Percentiles rank a stretch among this genome's conserved stretches.
Conservation (phyloP, 768 basidiomycete genomes). For the Suillus tomentosus region DNA sequence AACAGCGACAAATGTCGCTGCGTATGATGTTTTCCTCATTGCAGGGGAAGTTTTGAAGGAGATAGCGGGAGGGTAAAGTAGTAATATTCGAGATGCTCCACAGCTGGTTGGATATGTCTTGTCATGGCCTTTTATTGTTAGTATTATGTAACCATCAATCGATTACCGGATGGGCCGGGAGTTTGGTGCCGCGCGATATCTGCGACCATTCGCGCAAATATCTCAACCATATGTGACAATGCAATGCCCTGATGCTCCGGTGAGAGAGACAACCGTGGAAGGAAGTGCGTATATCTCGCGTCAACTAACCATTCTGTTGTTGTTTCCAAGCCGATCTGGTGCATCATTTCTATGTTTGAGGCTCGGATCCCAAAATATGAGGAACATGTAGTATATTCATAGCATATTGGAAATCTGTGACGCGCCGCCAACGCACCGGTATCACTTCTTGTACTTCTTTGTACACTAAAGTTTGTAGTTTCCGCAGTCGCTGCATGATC, state of each 20-base stretch:
- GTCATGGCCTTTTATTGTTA: background rate
- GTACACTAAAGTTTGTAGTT: background rate
- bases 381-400: background rate
- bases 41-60: slow-evolving; percentile 10
- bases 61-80: background rate
- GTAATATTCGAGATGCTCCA: slow-evolving; percentile 13
- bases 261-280: background rate
- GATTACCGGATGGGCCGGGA: background rate
- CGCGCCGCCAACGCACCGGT: no score
- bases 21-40: slow-evolving; percentile 75
- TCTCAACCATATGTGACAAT: slow-evolving; percentile 8
- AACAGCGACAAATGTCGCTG: slow-evolving; percentile 61
- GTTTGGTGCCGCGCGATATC: background rate
- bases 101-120: background rate
- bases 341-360: background rate
- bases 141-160: background rate
- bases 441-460: background rate
- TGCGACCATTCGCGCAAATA: slow-evolving; percentile 29
- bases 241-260: background rate
- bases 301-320: background rate
- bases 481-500: background rate
- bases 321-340: background rate
- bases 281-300: background rate
- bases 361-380: background rate
- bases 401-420: background rate